Evolutionary conservation across 2,329 filamentous ascomycete genomes (phyloP).

Genomic region (Botryotinia narcissicola): DNA sequence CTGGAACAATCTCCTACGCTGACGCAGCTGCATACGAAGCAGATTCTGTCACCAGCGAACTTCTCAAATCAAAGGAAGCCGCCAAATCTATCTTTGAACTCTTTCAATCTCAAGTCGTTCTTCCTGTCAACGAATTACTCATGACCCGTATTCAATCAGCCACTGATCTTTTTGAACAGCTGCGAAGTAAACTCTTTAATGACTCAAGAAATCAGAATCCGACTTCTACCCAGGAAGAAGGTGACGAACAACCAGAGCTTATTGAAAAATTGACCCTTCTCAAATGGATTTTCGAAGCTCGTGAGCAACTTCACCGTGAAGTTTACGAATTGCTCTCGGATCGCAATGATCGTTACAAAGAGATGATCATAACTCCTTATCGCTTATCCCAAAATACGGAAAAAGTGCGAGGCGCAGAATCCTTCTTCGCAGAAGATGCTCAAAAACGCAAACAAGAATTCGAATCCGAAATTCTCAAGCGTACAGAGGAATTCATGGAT

Average conservation of each 20-base stretch:
- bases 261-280: constrained; percentile 90
- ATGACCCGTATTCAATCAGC: constrained; percentile 72
- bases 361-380: constrained; percentile 81
- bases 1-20: constrained; percentile 76
- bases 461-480: constrained; percentile 67
- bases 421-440: constrained; percentile 80
- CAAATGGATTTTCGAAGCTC: constrained; percentile 95
- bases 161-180: constrained; percentile 72
- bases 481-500: constrained; percentile 72
- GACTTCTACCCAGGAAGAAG: constrained; percentile 88
- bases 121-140: constrained; percentile 77
- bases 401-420: constrained; percentile 74
- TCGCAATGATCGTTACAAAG: constrained; percentile 81
- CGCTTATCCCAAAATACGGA: constrained; percentile 69
- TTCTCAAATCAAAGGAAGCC: constrained; percentile 66
- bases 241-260: constrained; percentile 90
- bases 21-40: constrained; percentile 80
- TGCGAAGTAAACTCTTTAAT: constrained; percentile 69
- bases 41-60: constrained; percentile 69
- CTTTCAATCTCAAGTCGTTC: constrained; percentile 80
- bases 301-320: constrained; percentile 82
- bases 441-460: constrained; percentile 68
- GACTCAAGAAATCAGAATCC: constrained; percentile 63
- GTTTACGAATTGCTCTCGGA: constrained; percentile 82
- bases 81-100: constrained; percentile 79